A percentile compares a stretch with the other conserved stretches of the same genome.
Evolutionary conservation across 805 yeast species (phyloP).

Genomic region (Kuraishia piskuri): DNA sequence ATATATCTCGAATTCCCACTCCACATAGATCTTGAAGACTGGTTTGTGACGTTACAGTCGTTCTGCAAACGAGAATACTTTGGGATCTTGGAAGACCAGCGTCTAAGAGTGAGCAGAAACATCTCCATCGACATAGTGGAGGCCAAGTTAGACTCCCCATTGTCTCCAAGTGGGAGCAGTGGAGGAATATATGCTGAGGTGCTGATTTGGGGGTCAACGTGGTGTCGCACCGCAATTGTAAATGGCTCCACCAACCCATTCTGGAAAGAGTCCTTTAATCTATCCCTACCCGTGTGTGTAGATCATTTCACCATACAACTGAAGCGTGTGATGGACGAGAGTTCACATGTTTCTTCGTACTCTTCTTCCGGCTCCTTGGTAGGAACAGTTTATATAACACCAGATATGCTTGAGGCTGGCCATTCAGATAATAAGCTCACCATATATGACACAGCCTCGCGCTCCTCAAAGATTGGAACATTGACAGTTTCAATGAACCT

Average conservation of each 20-base stretch:
- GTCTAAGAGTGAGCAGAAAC: conserved; percentile 44
- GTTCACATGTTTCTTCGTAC: neutral
- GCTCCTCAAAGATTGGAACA: conserved; percentile 41
- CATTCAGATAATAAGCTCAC: conserved; percentile 4
- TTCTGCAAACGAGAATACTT: conserved; percentile 49
- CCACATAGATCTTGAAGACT: conserved; percentile 65
- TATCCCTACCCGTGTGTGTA: conserved; percentile 38
- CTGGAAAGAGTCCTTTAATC: conserved; percentile 72
- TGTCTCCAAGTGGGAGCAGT: conserved; percentile 3
- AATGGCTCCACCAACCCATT: conserved; percentile 47
- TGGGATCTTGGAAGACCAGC: conserved; percentile 15
- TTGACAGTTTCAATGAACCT: conserved; percentile 41
- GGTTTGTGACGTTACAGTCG: conserved; percentile 62
- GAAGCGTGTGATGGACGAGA: neutral
- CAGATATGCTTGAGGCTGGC: conserved; percentile 31
- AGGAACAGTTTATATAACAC: conserved; percentile 49
- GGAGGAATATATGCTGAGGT: conserved; percentile 55
- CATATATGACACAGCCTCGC: neutral
- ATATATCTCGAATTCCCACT: conserved; percentile 55
- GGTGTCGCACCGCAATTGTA: conserved; percentile 72
- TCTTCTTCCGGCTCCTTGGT: conserved; percentile 13
- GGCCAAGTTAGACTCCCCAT: conserved; percentile 37
- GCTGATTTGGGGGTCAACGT: conserved; percentile 59
- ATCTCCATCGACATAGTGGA: conserved; percentile 55
- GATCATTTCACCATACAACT: neutral